Evolutionary conservation across 2,329 filamentous ascomycete genomes (phyloP).

Genomic region (Trichoderma atrobrunneum): DNA sequence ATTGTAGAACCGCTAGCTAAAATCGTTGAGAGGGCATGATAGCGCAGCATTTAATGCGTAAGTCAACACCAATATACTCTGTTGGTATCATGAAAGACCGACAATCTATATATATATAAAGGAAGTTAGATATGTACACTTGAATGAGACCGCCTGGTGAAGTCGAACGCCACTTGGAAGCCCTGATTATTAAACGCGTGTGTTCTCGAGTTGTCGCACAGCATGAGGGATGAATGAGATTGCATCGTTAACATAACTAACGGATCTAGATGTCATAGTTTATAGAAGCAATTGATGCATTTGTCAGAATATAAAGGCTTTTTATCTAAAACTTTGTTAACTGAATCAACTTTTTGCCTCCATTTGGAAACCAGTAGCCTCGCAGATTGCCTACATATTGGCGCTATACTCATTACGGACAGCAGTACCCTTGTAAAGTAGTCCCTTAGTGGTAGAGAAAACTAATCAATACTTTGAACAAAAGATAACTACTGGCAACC

Average conservation of each 20-base stretch:
- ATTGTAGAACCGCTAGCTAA: not conserved
- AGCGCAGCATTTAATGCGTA: not conserved
- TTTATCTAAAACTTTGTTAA: too few relatives aligned
- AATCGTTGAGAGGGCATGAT: not conserved
- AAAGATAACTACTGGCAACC: not conserved
- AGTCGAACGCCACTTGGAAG: not conserved
- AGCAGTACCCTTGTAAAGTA: conserved; percentile 2
- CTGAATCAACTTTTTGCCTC: not conserved
- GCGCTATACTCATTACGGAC: not conserved
- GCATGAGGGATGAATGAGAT: not conserved
- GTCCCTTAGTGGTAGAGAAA: not conserved
- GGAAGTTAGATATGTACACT: not conserved
- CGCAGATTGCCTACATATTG: too few relatives aligned
- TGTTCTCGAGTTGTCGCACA: not conserved
- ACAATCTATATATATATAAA: not conserved
- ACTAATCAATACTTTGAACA: not conserved
- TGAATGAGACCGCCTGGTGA: not conserved
- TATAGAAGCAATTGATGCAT: not conserved
- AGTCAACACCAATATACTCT: not conserved
- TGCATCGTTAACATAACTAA: not conserved
- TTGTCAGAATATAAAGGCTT: not conserved
- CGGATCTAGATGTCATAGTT: not conserved
- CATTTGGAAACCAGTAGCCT: not conserved
- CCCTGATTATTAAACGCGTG: not conserved
- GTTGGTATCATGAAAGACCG: not conserved